A percentile compares a stretch with the other conserved stretches of the same genome.
Evolutionary conservation across 345 rosid species (phyloP).

Genomic region (Pugionium dolabratum): DNA sequence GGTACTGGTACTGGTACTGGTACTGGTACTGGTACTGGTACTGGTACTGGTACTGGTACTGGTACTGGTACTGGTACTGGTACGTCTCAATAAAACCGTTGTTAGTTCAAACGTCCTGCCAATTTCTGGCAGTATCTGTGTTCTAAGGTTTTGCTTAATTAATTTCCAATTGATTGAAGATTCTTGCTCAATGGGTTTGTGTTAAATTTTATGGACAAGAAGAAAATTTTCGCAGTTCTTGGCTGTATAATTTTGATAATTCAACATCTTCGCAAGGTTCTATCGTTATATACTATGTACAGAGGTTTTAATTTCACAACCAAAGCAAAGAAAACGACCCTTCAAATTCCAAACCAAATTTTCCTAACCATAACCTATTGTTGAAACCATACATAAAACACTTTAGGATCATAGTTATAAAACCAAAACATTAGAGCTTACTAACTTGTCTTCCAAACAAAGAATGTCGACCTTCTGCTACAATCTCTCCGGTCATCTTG

Average conservation of each 20-base stretch:
- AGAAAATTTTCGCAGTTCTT: neutral
- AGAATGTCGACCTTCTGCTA: slow-evolving; percentile 96
- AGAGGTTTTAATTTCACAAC: slow-evolving; percentile 14
- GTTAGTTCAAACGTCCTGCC: neutral
- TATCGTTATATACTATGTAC: neutral
- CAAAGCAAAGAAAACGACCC: neutral
- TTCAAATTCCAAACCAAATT: neutral
- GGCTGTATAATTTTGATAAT: neutral
- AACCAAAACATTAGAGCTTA: slow-evolving; percentile 50
- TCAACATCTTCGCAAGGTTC: neutral
- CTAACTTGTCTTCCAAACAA: slow-evolving; percentile 64
- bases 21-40: slow-evolving; percentile 4
- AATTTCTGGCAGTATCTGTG: neutral
- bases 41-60: neutral
- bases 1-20: neutral
- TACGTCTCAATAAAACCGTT: neutral
- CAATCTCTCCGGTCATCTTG: slow-evolving; percentile 69
- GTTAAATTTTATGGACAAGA: neutral
- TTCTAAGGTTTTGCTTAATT: neutral
- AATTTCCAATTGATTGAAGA: neutral
- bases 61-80: neutral
- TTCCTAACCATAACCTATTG: neutral
- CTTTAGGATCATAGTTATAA: neutral
- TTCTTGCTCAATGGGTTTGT: neutral
- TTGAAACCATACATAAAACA: slow-evolving; percentile 1